These are phyloP conservation scores for Zasmidium angulare DNA, from an alignment of 2,329 filamentous ascomycete genomes.

Conservation along the genomic window DNA sequence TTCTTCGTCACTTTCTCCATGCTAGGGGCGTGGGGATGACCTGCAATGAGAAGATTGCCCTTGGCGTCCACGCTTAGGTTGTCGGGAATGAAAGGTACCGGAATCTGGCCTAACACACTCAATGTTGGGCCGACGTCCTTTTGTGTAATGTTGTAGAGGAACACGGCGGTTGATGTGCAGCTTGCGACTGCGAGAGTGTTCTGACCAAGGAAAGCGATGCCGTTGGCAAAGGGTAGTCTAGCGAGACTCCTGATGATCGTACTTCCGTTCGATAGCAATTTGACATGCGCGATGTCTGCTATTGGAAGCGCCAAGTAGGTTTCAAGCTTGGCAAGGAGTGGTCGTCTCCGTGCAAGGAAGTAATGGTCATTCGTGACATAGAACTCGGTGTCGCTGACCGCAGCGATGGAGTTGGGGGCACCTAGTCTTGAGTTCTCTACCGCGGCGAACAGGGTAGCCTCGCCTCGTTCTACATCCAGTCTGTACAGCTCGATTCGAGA, in stretches of 20 bases:
- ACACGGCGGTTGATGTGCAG: slow-evolving; percentile 34
- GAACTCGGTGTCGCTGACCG: slow-evolving; percentile 35
- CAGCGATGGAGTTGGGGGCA: slow-evolving; percentile 41
- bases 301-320: slow-evolving; percentile 39
- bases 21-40: slow-evolving; percentile 40
- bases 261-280: slow-evolving; percentile 18
- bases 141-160: slow-evolving; percentile 35
- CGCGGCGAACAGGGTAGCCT: slow-evolving; percentile 33
- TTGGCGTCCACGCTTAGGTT: slow-evolving; percentile 41
- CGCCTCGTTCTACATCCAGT: slow-evolving; percentile 25
- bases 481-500: slow-evolving; percentile 39
- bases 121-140: slow-evolving; percentile 11
- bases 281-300: slow-evolving; percentile 39
- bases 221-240: slow-evolving; percentile 43
- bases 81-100: slow-evolving; percentile 37
- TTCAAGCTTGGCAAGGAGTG: slow-evolving; percentile 40
- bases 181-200: slow-evolving; percentile 42
- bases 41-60: slow-evolving; percentile 42
- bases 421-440: slow-evolving; percentile 32
- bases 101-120: slow-evolving; percentile 18
- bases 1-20: slow-evolving; percentile 28
- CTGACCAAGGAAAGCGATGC: slow-evolving; percentile 38
- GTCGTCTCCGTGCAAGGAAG: slow-evolving; percentile 32
- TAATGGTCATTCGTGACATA: slow-evolving; percentile 47
- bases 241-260: slow-evolving; percentile 27